Evolutionary conservation across 805 yeast genomes (phyloP), one percentile per base, ranked within the genome.

Genomic region (Lachancea mirantina): DNA sequence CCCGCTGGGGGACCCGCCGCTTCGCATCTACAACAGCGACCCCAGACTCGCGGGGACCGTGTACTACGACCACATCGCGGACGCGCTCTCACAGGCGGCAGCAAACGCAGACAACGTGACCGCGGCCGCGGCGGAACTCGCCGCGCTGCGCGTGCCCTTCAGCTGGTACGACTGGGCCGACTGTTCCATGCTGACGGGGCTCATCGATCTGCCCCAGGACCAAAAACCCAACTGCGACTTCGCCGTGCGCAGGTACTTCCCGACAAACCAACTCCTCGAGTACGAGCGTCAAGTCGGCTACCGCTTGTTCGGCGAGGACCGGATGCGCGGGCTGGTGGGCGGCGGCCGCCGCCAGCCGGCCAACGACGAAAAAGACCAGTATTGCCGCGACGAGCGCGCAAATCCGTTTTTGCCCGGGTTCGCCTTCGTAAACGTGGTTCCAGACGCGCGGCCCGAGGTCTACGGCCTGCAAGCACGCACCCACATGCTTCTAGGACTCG

Each of bases 111-210:
- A 15, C 15, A 23, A 4, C 3, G 18, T 10, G 6, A 13, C 18
- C 28, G 7, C 19, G 11, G 23, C 20, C 25, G 18, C 29, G 11
- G 23, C 34, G 3, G 14, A 14, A 14, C 22, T 20, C 17, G 11
- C 42, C 15, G 38, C 34, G 21, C 44, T 43, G 23, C 18, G 26
- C 14, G 40, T 73, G 0, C 70, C 72, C 1, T 72, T 74, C 45
- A 72, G 70, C 32, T 74, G 79, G 80, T 67, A 65, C 34, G 80
- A 74, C 42, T 73, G 77, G 76, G 60, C 62, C 0, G 72, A 70
- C 41, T 49, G 70, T 41, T 59, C 34, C 22, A 8, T 23, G 3
- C 26, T 37, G 13, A 37, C 68, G 1, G 49, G 51, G 8, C 50
- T 68, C 30, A 62, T 69, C 41, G 59, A 62, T 28, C 45, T 64